Base-by-base conservation (phyloP, 257 asterid genomes). In the Petrea volubilis region DNA sequence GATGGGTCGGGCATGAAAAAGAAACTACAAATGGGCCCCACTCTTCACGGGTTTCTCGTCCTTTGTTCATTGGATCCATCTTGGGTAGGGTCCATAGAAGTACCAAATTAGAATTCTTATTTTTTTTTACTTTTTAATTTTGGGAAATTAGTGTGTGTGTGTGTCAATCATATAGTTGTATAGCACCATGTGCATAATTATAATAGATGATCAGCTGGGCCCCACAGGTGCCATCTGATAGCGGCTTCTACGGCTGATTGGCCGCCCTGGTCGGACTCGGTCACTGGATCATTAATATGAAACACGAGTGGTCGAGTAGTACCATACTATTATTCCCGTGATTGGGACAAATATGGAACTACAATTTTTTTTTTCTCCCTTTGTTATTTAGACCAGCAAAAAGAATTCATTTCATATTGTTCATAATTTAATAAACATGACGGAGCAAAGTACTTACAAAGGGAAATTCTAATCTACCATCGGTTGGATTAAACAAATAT, bases 221-320 rank as follows among this genome's bases (percentile, higher is more conserved):
- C 75, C 71, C 77, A 49, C 68, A 46, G 68, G 73, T 55, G 60
- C 67, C 29, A 6, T 65, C 49, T 14, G 73, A 58, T 61, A 71
- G 34, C 78, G 66, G 40, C 81, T 70, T 64, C 76, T 9, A 24
- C 60, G 79, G 79, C 75, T 40, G 67, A 71, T 65, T 25, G 77
- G 78, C 28, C 55, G 52, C 38, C 21, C 9, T 43, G 41, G 73
- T 43, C 68, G n/a, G n/a, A n/a, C 51, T 60, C 8, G 14, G 67
- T 31, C 60, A 21, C 56, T 74, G 78, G 73, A 56, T 74, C 60
- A 65, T 74, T 60, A 61, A 1, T 9, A 25, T 46, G 59, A 15
- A 47, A 9, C 68, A 40, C 53, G 52, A 41, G 29, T 12, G 9
- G 21, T 58, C 2, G 17, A 56, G 7, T 15, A 20, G 17, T 0